phyloP scores from a whole-genome alignment of 495 filamentous ascomycete species.

The Aspergillus coremiiformis region DNA sequence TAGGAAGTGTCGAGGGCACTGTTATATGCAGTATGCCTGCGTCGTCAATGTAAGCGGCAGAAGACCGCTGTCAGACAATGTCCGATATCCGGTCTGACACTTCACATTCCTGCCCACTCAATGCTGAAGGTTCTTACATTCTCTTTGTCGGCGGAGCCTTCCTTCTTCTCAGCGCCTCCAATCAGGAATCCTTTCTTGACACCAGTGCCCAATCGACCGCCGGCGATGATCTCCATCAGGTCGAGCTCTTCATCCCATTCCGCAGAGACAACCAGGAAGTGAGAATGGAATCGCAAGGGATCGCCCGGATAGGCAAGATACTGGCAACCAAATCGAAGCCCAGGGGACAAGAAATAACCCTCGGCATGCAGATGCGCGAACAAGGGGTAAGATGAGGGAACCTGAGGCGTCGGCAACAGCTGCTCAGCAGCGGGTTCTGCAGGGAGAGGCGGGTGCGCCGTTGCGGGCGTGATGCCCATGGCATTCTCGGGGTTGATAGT shows the following conservation, averaged over 20 bases:
- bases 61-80: neutral
- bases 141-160: constrained; percentile 18
- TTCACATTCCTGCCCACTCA: constrained; percentile 79
- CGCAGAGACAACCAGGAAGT: constrained; percentile 72
- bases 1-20: neutral
- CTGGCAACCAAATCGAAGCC: constrained; percentile 88
- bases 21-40: neutral
- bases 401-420: constrained; percentile 32
- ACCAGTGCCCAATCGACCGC: constrained; percentile 80
- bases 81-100: neutral
- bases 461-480: constrained; percentile 52
- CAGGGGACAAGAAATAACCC: constrained; percentile 83
- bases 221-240: constrained; percentile 74
- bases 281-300: constrained; percentile 86
- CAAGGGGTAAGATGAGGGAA: constrained; percentile 44
- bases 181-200: constrained; percentile 94
- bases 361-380: constrained; percentile 64
- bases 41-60: neutral
- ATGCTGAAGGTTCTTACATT: constrained; percentile 63
- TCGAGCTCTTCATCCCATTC: constrained; percentile 83
- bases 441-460: constrained; percentile 47
- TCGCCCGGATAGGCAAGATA: constrained; percentile 94
- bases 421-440: constrained; percentile 23
- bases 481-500: constrained; percentile 9
- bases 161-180: constrained; percentile 52